Conservation (phyloP, 345 rosid species). For the Pelargonium nanum region DNA sequence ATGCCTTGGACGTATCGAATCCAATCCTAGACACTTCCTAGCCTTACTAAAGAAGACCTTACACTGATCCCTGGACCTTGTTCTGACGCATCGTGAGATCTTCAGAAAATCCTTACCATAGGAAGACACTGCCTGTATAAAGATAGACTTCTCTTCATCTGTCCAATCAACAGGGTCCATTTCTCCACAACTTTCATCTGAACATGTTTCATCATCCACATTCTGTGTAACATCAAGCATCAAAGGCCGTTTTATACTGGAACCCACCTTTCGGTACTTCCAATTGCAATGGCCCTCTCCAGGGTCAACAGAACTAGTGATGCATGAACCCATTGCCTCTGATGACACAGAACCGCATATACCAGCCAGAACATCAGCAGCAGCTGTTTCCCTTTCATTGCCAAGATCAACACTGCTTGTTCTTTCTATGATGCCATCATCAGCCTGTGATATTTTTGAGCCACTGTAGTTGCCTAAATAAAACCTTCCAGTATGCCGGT, state of each 20-base stretch:
- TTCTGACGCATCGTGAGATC: slow-evolving; percentile 52
- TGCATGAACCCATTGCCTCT: slow-evolving; percentile 78
- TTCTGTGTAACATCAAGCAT: slow-evolving; percentile 50
- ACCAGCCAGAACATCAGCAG: slow-evolving; percentile 80
- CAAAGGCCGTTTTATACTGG: slow-evolving; percentile 31
- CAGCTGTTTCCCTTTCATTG: slow-evolving; percentile 57
- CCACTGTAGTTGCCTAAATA: slow-evolving; percentile 30
- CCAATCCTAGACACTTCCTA: slow-evolving; percentile 85
- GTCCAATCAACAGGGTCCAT: slow-evolving; percentile 84
- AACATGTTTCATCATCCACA: slow-evolving; percentile 72
- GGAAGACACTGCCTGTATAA: slow-evolving; percentile 57
- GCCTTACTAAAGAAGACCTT: slow-evolving; percentile 88
- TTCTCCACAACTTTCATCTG: slow-evolving; percentile 91
- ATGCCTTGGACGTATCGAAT: slow-evolving; percentile 36
- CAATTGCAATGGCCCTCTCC: slow-evolving; percentile 33
- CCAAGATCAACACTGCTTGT: slow-evolving; percentile 40
- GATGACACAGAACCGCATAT: slow-evolving; percentile 72
- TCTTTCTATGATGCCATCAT: slow-evolving; percentile 37
- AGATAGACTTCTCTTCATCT: slow-evolving; percentile 67
- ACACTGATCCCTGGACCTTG: slow-evolving; percentile 79
- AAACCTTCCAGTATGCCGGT: slow-evolving; percentile 32
- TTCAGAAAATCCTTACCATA: slow-evolving; percentile 80
- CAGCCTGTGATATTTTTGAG: slow-evolving; percentile 31
- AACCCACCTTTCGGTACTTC: slow-evolving; percentile 36
- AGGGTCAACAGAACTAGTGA: slow-evolving; percentile 53